Evolutionary conservation across 495 filamentous ascomycete species (phyloP), one percentile per base, ranked within the genome.

Genomic region (Lindgomyces ingoldianus): DNA sequence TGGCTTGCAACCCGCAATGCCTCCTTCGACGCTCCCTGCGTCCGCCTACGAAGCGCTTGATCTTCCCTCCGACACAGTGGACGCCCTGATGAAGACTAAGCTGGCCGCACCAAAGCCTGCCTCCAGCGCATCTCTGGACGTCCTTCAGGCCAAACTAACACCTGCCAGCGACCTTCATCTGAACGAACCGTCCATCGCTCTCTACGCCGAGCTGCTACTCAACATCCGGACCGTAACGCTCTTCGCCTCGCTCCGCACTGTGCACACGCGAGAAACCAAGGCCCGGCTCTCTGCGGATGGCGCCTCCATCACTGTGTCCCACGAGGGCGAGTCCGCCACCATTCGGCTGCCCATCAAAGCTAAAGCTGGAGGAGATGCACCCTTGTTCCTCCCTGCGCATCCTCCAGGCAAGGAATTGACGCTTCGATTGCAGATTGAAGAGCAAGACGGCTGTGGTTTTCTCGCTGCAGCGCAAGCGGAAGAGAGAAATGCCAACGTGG

Each of bases 181-280:
- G 8, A 61, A 61, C 29, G 54, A 65, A 19, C 42, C 58, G 19
- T 44, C 51, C 12, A 74, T 77, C 18, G 62, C 54, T 19, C 68
- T 96, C 19, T 93, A 97, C 72, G 91, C 93, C 16, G 94, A 98
- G 80, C 83, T 94, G 0, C 81, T 97, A 3, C 80, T 86, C 61
- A 91, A 96, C 71, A 95, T 98, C 67, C 86, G 87, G 12, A 90
- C 93, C 74, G 81, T 96, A 46, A 90, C 89, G 3, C 77, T 96
- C 19, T 87, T 86, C 61, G 85, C 87, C 3, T 85, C 86, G 0
- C 78, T 94, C 1, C 79, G 81, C 14, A 81, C 82, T 1, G 75
- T 78, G 1, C 70, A 74, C 45, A 75, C 75, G 33, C 48, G 74
- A 1, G 72, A 78, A 21, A 78, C 87, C 19, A 78, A 73, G 57